phyloP scores from a whole-genome alignment of 768 basidiomycete species.

The Boletales sp. region DNA sequence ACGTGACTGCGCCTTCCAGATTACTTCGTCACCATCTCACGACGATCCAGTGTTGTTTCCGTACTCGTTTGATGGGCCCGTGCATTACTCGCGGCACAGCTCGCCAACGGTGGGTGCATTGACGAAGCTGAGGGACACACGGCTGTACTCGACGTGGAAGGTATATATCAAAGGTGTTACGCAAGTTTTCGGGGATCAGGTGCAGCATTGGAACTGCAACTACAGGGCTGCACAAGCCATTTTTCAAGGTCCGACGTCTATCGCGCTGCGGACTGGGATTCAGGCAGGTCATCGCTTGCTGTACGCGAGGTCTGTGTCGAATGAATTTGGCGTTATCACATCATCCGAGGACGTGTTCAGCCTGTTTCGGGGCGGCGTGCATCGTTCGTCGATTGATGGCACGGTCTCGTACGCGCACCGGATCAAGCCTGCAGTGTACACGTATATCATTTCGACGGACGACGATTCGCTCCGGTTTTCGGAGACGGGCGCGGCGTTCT shows the following conservation, averaged over 20 bases:
- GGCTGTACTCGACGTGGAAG: slow-evolving; percentile 81
- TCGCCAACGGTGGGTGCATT: slow-evolving; percentile 67
- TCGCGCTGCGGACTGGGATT: slow-evolving; percentile 65
- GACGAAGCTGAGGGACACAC: slow-evolving; percentile 56
- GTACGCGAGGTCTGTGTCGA: slow-evolving; percentile 63
- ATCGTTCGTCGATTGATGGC: slow-evolving; percentile 11
- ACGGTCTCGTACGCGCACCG: slow-evolving; percentile 34
- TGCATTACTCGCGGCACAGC: slow-evolving; percentile 66
- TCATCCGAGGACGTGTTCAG: slow-evolving; percentile 43
- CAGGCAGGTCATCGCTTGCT: slow-evolving; percentile 71
- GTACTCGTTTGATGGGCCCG: slow-evolving; percentile 71
- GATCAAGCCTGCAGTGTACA: slow-evolving; percentile 81
- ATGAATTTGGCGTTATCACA: slow-evolving; percentile 59
- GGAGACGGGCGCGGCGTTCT: slow-evolving; percentile 84
- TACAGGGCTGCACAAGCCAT: slow-evolving; percentile 73
- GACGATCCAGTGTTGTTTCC: slow-evolving; percentile 38
- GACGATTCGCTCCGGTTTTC: slow-evolving; percentile 80
- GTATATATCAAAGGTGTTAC: slow-evolving; percentile 58
- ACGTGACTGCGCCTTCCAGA: slow-evolving; percentile 34
- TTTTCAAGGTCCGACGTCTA: slow-evolving; percentile 55
- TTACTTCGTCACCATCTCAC: slow-evolving; percentile 50
- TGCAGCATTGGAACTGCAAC: slow-evolving; percentile 63
- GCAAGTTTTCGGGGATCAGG: slow-evolving; percentile 52
- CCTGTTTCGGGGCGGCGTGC: slow-evolving; percentile 49
- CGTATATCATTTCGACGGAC: slow-evolving; percentile 74